Percentiles rank a stretch among this genome's conserved stretches.
Conservation (phyloP, 2,329 filamentous ascomycete genomes). For the Ophiocordyceps polyrhachis-furcata region DNA sequence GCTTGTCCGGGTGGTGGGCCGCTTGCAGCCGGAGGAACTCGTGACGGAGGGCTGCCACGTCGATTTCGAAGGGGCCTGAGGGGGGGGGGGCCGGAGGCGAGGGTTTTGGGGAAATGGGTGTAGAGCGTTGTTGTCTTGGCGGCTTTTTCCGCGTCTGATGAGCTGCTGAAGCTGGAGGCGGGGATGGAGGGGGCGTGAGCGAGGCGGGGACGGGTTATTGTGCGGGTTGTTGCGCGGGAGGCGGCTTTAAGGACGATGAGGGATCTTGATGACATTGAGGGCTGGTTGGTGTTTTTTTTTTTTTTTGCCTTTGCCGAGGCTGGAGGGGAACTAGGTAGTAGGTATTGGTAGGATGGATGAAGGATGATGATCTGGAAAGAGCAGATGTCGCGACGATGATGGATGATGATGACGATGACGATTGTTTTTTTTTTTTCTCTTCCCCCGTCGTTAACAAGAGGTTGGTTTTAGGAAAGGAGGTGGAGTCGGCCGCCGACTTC, state of each 20-base stretch:
- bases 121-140: conserved; percentile 37
- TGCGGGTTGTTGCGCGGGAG: not conserved
- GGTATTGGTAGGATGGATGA: too few relatives aligned
- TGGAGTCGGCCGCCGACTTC: too few relatives aligned
- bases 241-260: not conserved
- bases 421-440: too few relatives aligned
- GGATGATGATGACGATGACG: too few relatives aligned
- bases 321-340: too few relatives aligned
- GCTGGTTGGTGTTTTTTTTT: not conserved
- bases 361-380: too few relatives aligned
- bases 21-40: conserved; percentile 81
- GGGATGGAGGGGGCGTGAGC: not conserved
- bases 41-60: conserved; percentile 49
- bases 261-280: not conserved
- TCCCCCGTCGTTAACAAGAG: too few relatives aligned
- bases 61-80: conserved; percentile 52
- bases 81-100: conserved; percentile 70
- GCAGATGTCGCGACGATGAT: too few relatives aligned
- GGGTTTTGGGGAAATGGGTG: conserved; percentile 67
- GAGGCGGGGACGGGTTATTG: not conserved
- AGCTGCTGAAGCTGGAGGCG: not conserved
- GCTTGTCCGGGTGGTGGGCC: conserved; percentile 54
- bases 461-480: too few relatives aligned
- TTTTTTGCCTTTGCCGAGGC: too few relatives aligned
- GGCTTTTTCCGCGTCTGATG: not conserved